Evolutionary conservation across 495 filamentous ascomycete species (phyloP).

Genomic region (Hypoxylon fuscum): DNA sequence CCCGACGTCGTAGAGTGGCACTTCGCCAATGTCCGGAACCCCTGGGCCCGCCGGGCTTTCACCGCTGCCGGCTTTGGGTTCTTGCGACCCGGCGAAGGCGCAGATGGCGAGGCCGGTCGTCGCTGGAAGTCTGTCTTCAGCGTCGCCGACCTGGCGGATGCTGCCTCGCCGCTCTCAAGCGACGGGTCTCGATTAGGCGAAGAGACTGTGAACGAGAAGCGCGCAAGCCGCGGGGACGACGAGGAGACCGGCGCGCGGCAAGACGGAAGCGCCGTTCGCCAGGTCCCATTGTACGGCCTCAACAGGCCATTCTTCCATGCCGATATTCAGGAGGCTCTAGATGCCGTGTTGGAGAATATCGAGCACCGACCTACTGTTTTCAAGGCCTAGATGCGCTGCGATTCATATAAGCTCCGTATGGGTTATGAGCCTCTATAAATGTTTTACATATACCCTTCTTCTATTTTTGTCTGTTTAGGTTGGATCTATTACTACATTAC

Average conservation of each 20-base stretch:
- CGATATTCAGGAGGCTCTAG: constrained; percentile 81
- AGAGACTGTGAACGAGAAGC: constrained; percentile 7
- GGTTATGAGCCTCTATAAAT: too few relatives aligned
- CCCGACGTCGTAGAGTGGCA: constrained; percentile 61
- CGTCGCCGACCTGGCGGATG: constrained; percentile 35
- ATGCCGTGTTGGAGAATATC: constrained; percentile 77
- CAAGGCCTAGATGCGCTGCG: constrained; percentile 1
- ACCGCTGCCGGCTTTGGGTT: constrained; percentile 59
- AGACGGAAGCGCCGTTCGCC: constrained; percentile 12
- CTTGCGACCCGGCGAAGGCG: constrained; percentile 26
- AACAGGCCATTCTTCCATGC: constrained; percentile 64
- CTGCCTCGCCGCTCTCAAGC: constrained; percentile 34
- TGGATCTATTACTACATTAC: too few relatives aligned
- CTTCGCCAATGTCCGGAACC: constrained; percentile 58
- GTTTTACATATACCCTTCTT: too few relatives aligned
- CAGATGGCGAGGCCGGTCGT: constrained; percentile 34
- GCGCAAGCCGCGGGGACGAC: constrained; percentile 8
- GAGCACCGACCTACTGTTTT: constrained; percentile 43
- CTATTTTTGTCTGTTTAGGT: too few relatives aligned
- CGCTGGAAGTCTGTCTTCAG: constrained; percentile 42
- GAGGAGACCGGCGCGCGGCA: constrained; percentile 20
- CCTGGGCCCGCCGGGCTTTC: constrained; percentile 60
- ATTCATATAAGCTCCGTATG: too few relatives aligned
- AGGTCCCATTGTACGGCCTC: constrained; percentile 54
- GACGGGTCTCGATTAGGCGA: background rate